phyloP scores from a whole-genome alignment of 768 basidiomycete genomes.

The Cystofilobasidium macerans region DNA sequence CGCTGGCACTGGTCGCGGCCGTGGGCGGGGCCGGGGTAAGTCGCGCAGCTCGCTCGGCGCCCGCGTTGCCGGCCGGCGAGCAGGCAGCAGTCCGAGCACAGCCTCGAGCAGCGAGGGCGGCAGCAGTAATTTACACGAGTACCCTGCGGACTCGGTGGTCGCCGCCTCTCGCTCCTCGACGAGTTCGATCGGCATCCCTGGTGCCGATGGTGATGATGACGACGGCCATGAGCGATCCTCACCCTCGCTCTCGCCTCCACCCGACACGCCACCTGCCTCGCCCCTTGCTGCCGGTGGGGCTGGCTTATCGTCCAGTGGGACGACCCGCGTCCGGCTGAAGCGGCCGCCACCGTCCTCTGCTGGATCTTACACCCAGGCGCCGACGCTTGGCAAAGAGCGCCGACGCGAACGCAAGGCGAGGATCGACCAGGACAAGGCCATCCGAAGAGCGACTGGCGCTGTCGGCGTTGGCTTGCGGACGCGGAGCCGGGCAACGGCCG shows the following conservation, averaged over 20 bases:
- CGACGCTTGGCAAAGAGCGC: slow-evolving; percentile 6
- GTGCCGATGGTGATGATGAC: not conserved
- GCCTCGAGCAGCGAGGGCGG: not conserved
- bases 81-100: not conserved
- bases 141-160: no score
- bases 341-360: not conserved
- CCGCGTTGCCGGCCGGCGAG: not conserved
- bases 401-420: slow-evolving; percentile 10
- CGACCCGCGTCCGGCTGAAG: slow-evolving; percentile 1
- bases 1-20: not conserved
- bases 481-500: not conserved
- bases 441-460: not conserved
- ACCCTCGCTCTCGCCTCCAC: not conserved
- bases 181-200: no score
- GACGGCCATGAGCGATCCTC: not conserved
- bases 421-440: not conserved
- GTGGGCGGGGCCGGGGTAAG: not conserved
- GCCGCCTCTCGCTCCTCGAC: not conserved
- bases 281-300: not conserved
- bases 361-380: not conserved
- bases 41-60: not conserved
- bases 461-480: not conserved
- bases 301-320: not conserved
- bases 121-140: not conserved
- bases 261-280: not conserved